Evolutionary conservation across 129 eudicot genomes (phyloP).

Genomic region (Saussurea involucrata): DNA sequence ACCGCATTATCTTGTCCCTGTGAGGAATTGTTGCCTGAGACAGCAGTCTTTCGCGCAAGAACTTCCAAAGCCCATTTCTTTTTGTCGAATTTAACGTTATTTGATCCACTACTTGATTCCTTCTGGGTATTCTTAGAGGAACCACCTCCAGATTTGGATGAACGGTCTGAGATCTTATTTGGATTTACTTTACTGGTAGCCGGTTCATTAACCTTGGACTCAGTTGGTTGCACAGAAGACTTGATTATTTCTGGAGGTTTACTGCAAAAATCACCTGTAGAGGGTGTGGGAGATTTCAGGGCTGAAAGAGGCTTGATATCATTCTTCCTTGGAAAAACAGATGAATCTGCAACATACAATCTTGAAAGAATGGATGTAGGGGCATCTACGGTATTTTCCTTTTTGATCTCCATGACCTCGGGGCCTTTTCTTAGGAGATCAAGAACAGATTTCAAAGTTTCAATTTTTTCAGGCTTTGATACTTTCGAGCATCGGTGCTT

Average conservation of each 20-base stretch:
- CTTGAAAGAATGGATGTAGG: constrained; percentile 73
- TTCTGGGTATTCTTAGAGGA: constrained; percentile 32
- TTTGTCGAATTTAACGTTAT: constrained; percentile 43
- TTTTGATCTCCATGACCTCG: constrained; percentile 32
- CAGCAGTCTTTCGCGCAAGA: constrained; percentile 84
- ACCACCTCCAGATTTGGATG: constrained; percentile 34
- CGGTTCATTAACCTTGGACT: constrained; percentile 30
- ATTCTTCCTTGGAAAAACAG: constrained; percentile 80
- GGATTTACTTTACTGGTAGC: constrained; percentile 35
- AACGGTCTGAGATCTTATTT: constrained; percentile 22
- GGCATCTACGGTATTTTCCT: constrained; percentile 31
- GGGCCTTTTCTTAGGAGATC: constrained; percentile 57
- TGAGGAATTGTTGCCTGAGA: constrained; percentile 39
- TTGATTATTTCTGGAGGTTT: constrained; percentile 19
- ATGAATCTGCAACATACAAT: constrained; percentile 81
- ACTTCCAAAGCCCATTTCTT: constrained; percentile 91
- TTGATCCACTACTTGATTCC: constrained; percentile 43
- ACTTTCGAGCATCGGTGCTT: constrained; percentile 71
- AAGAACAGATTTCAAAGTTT: constrained; percentile 82
- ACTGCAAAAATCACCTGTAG: constrained; percentile 22
- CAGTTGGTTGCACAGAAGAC: constrained; percentile 3
- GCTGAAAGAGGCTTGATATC: constrained; percentile 69
- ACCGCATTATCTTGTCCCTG: constrained; percentile 53
- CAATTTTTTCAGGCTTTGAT: constrained; percentile 72
- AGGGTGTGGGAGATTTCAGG: constrained; percentile 13